Conservation (phyloP, 768 basidiomycete species). For the Lactifluus subvellereus region DNA sequence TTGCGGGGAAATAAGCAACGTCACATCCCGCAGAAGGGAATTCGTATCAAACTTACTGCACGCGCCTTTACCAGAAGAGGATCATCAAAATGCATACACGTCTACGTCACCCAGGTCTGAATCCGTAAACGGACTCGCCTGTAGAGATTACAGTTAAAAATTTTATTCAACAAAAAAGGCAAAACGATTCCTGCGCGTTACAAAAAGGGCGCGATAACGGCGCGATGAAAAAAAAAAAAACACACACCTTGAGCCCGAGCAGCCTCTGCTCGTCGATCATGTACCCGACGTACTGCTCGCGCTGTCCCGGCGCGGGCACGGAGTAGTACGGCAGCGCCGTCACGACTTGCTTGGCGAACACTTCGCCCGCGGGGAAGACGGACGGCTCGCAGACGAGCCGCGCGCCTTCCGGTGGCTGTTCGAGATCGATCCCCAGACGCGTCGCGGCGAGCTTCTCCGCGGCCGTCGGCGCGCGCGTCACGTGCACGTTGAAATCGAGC, state of each 20-base stretch:
- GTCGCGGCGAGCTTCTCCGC: conserved; percentile 6
- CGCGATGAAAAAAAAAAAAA: too few species aligned
- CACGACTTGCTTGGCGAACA: conserved; percentile 30
- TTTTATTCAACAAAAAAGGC: too few species aligned
- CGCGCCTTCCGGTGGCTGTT: neutral
- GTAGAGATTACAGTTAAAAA: too few species aligned
- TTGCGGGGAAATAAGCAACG: conserved; percentile 14
- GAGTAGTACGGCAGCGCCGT: conserved; percentile 31
- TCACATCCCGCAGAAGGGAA: neutral
- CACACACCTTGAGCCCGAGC: conserved; percentile 34
- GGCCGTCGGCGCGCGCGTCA: conserved; percentile 10
- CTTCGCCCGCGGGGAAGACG: conserved; percentile 2
- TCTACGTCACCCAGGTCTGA: conserved; percentile 35
- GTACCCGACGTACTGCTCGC: conserved; percentile 30
- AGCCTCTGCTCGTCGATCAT: conserved; percentile 39
- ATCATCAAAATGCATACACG: conserved; percentile 34
- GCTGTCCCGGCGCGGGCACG: conserved; percentile 9
- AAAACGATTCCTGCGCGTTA: too few species aligned
- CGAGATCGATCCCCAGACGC: conserved; percentile 5
- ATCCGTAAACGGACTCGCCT: conserved; percentile 30
- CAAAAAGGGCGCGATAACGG: too few species aligned
- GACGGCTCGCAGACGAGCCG: conserved; percentile 8
- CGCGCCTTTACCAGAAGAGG: too few species aligned
- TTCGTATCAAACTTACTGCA: too few species aligned
- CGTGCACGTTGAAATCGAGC: conserved; percentile 32